Evolutionary conservation across 2,329 filamentous ascomycete species (phyloP), one percentile per base, ranked within the genome.

Genomic region (Sarocladium brachiariae): DNA sequence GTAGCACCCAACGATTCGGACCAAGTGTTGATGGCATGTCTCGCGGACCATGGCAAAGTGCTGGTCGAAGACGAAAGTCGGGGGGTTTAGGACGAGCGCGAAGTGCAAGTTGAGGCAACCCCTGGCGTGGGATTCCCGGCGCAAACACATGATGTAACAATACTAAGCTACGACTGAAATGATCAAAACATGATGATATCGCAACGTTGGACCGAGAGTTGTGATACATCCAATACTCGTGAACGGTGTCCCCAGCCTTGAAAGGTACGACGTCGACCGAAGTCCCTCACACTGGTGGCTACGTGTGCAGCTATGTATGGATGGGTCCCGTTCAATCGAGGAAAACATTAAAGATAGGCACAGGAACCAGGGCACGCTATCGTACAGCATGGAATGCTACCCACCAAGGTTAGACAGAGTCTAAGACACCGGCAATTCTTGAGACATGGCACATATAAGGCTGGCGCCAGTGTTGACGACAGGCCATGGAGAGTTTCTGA

Each of bases 1-100:
- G 66, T 2, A 63, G 84, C 5, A 76, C 80, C 55, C 84, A 86
- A 60, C 71, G 78, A 27, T 86, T 85, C 57, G 80, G 83, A 38
- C 67, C 59, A 14, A 63, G 64, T 23, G 59, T 58, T 19, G 67
- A 59, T 45, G 57, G 61, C 2, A 58, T 50, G 11, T 56, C 60
- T 31, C 57, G 62, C 2, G 64, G 68, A 34, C 56, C 60, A 10
- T 56, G 58, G 59, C 61, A 63, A 53, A 70, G 64, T 19, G 56
- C 64, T 2, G 68, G 62, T 51, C 65, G 75, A 56, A 68, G 73
- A 46, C 63, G 66, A 25, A 70, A 64, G 53, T 56, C 56, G 24
- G 63, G 57, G 21, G 53, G 54, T 11, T 19, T 47, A 18, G 43
- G 43, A 10, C 43, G 39, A 18, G 23, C 21, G 43, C 11, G 43